Base-by-base conservation (phyloP, 495 filamentous ascomycete species). In the Penicillium flavigenum region DNA sequence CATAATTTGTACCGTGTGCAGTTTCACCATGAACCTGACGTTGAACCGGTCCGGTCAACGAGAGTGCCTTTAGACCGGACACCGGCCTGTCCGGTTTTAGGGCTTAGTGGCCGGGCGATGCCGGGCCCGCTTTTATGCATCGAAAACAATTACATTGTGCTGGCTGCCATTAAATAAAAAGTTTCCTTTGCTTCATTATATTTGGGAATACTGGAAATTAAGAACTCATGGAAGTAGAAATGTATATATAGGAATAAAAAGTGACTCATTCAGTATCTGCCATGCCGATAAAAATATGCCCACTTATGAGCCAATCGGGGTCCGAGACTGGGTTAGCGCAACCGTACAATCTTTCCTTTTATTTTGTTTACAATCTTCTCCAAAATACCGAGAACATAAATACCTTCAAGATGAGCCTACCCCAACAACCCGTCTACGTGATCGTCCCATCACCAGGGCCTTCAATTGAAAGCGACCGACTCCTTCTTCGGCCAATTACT, bases 401-500 rank as follows among this genome's bases (percentile, higher is more conserved):
- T 0, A 8, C 5, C 1, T 10, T 16, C 5, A 54, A 29, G 3
- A 55, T 55, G 52, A 31, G 44, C 12, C 42, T 65, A 6, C 65
- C 62, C 1, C 36, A 39, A 22, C 62, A 65, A 44, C 34, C 57
- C 2, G 43, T 63, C 22, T 51, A 49, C 20, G 65, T 56, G 26
- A 44, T 55, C 0, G 22, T 67, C 9, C 65, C 62, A 14, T 29
- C 38, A 17, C 5, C 20, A 0, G 45, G 47, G 2, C 54, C 58
- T 3, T 61, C 58, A 27, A 56, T 61, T n/a, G 65, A 68, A 45
- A 66, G 65, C 27, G 45, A 55, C 9, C 57, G 65, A 43, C 55
- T 66, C 0, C 55, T 54, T 5, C 63, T 68, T 29, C 63, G 65
- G 19, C 65, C 65, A 9, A 47, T 63, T 5, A 14, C 34, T 24